Conservation (phyloP, 495 filamentous ascomycete genomes). For the Pyrenopolyporus hunteri region DNA sequence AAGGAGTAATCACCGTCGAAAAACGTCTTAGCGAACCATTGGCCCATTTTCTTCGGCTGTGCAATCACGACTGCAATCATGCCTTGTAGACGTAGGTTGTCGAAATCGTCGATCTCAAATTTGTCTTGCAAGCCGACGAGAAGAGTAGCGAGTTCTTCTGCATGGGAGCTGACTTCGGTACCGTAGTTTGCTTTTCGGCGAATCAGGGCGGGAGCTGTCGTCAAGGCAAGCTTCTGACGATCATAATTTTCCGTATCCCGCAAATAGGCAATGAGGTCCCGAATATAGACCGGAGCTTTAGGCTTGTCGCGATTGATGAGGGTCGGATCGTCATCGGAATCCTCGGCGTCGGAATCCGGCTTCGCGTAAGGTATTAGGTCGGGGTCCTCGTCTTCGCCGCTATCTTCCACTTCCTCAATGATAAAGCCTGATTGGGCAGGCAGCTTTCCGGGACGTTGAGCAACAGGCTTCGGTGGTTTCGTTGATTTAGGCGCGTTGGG, state of each 20-base stretch:
- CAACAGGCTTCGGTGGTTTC: constrained; percentile 31
- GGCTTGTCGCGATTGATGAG: constrained; percentile 81
- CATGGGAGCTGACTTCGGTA: constrained; percentile 82
- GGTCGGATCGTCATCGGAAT: constrained; percentile 91
- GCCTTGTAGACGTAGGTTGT: constrained; percentile 76
- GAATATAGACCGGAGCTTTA: constrained; percentile 87
- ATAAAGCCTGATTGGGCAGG: constrained; percentile 53
- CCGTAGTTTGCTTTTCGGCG: constrained; percentile 88
- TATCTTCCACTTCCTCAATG: constrained; percentile 71
- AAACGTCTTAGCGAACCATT: constrained; percentile 82
- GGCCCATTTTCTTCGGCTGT: constrained; percentile 76
- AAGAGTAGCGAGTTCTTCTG: constrained; percentile 76
- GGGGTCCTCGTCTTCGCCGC: constrained; percentile 67
- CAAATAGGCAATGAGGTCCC: constrained; percentile 80
- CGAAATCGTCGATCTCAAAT: constrained; percentile 75
- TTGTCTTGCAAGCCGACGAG: constrained; percentile 83
- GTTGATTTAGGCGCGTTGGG: constrained; percentile 17
- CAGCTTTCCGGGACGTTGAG: constrained; percentile 33
- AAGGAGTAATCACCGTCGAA: constrained; percentile 92
- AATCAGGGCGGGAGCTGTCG: constrained; percentile 77
- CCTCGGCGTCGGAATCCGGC: constrained; percentile 89
- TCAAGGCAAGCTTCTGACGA: constrained; percentile 77
- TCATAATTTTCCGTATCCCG: constrained; percentile 84
- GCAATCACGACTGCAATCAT: constrained; percentile 84
- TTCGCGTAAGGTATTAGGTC: constrained; percentile 84